Evolutionary conservation across 2,329 filamentous ascomycete genomes (phyloP), one percentile per base, ranked within the genome.

Genomic region (Monilinia aucupariae): DNA sequence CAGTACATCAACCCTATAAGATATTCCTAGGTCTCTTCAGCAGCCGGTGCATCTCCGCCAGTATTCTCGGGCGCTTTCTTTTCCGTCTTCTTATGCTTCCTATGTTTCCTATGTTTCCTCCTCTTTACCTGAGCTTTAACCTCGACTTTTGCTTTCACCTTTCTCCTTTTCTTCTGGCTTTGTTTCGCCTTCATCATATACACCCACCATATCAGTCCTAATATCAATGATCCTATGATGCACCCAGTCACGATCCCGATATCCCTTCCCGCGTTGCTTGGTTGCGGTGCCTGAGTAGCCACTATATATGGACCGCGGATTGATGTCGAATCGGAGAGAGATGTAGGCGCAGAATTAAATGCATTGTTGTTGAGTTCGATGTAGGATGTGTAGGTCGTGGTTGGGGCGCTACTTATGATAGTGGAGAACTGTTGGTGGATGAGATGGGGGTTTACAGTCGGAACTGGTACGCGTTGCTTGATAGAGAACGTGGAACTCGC

Each of bases 191-290:
- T 43, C 49, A 43, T 54, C 25, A 47, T 15, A n/a, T 54, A 54
- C 4, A 54, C 30, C 49, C 41, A 61, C 3, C 39, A 49, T 17
- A 54, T 15, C 49, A 54, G 20, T 4, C 34, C 59, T 15, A 61
- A n/a, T 15, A 54, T n/a, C 30, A 54, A 25, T 5, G 54, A 30
- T 7, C 59, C 49, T 25, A 61, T 5, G 10, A 61, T 52, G 37
- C 59, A 61, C 1, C 59, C 59, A 20, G 54, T 32, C 0, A 54
- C 49, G 20, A 61, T 61, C n/a, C 49, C 59, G 15, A 54, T 25
- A 39, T 52, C 59, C 30, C 39, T 52, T 10, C 32, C 39, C 2
- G 49, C 34, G 20, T 61, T 43, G n/a, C 39, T 45, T 25, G 37
- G 27, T 22, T 32, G 17, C 37, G 59, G 27, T 25, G 59, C n/a